phyloP scores from a whole-genome alignment of 2,329 filamentous ascomycete species.

The Fusarium sp. region DNA sequence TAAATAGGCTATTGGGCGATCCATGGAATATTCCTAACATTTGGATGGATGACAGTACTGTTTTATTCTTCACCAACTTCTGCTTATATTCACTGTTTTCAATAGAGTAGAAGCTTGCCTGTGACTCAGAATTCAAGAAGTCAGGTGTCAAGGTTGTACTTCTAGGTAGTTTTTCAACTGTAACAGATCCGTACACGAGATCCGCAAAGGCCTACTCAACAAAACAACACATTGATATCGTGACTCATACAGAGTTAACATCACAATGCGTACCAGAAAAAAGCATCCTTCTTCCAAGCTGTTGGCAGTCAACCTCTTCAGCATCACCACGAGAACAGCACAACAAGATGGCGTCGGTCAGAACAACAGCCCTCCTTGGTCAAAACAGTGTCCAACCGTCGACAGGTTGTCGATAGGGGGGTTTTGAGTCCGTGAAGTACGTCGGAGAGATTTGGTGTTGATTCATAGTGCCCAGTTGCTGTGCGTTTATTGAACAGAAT shows the following conservation, averaged over 20 bases:
- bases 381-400: background rate
- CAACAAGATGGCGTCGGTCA: background rate
- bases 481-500: background rate
- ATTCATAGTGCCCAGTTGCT: background rate
- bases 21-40: background rate
- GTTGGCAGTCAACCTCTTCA: background rate
- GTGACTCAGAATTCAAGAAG: background rate
- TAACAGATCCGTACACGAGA: background rate
- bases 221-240: background rate
- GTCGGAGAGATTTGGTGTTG: background rate
- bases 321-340: background rate
- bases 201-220: background rate
- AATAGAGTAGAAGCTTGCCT: background rate
- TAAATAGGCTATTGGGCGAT: background rate
- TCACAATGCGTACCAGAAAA: background rate
- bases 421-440: background rate
- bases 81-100: background rate
- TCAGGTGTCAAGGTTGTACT: background rate
- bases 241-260: background rate
- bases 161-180: background rate
- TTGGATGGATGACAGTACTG: background rate
- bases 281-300: background rate
- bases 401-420: background rate
- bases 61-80: background rate
- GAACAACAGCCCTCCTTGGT: background rate